These are phyloP conservation scores for Euphorbia peplus DNA, from an alignment of 345 rosid species.

Conservation along the genomic window DNA sequence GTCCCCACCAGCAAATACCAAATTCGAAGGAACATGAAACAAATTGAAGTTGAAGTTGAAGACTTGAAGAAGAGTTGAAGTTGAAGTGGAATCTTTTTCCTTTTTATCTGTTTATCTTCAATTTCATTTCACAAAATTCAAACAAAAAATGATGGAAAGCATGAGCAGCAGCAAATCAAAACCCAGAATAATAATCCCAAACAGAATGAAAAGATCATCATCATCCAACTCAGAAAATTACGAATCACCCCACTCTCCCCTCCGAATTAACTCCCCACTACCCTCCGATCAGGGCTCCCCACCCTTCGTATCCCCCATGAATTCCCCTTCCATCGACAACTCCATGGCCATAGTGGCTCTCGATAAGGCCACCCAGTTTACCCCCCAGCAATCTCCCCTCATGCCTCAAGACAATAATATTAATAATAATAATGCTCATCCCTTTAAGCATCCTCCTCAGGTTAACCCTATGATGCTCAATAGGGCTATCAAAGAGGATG, in stretches of 20 bases:
- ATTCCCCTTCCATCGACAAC: slow-evolving; percentile 29
- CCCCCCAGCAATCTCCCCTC: slow-evolving; percentile 39
- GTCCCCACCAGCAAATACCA: neutral
- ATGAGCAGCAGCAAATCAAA: too few species aligned
- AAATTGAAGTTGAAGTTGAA: neutral
- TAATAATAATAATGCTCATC: slow-evolving; percentile 6
- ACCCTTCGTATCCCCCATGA: slow-evolving; percentile 57
- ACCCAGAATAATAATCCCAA: slow-evolving; percentile 17
- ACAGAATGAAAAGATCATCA: slow-evolving; percentile 51
- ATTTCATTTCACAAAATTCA: neutral
- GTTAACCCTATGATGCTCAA: slow-evolving; percentile 35
- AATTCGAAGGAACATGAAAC: too few species aligned
- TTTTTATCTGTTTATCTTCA: neutral
- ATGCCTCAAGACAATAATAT: slow-evolving; percentile 15
- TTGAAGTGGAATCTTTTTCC: neutral
- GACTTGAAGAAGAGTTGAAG: too few species aligned
- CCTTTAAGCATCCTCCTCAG: slow-evolving; percentile 10
- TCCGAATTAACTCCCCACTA: slow-evolving; percentile 59
- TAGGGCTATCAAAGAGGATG: slow-evolving; percentile 43
- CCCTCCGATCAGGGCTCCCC: slow-evolving; percentile 57
- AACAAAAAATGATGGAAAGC: slow-evolving; percentile 1
- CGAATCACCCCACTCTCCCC: slow-evolving; percentile 73
- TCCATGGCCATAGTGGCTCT: slow-evolving; percentile 52
- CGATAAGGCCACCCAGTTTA: slow-evolving; percentile 47
- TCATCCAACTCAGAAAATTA: slow-evolving; percentile 60